Percentiles rank a stretch among this genome's conserved stretches.
Conservation (phyloP, 179 eudicot genomes). For the Silene noctiflora region DNA sequence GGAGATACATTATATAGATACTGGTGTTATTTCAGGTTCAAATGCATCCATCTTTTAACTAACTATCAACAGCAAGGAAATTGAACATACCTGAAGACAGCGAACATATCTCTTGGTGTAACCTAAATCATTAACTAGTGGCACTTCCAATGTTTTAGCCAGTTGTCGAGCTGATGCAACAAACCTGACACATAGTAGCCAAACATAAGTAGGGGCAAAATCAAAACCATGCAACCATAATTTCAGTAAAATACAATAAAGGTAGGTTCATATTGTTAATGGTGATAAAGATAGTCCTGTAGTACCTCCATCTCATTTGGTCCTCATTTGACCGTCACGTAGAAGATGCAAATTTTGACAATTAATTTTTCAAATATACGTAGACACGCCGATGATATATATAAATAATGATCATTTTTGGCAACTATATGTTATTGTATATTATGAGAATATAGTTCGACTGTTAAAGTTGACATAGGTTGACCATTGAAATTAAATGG, state of each 20-base stretch:
- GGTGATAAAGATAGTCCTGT: not conserved
- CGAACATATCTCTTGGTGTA: conserved; percentile 93
- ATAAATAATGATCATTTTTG: too few relatives aligned
- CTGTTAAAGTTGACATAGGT: too few relatives aligned
- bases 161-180: conserved; percentile 89
- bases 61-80: not conserved
- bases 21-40: not conserved
- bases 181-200: conserved; percentile 49
- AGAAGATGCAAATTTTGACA: too few relatives aligned
- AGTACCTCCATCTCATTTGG: too few relatives aligned
- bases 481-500: too few relatives aligned
- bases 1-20: too few relatives aligned
- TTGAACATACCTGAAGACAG: conserved; percentile 72
- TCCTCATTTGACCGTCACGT: too few relatives aligned
- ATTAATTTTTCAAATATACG: too few relatives aligned
- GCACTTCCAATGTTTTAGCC: conserved; percentile 92
- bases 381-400: too few relatives aligned
- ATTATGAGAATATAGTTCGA: too few relatives aligned
- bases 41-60: not conserved
- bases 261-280: not conserved
- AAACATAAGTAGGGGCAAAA: not conserved
- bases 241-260: not conserved
- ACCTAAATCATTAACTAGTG: conserved; percentile 89
- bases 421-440: too few relatives aligned
- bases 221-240: not conserved